A percentile compares a stretch with the other conserved stretches of the same genome.
These are phyloP conservation scores for Komagataella pastoris DNA, from an alignment of 805 yeast species.

Conservation along the genomic window DNA sequence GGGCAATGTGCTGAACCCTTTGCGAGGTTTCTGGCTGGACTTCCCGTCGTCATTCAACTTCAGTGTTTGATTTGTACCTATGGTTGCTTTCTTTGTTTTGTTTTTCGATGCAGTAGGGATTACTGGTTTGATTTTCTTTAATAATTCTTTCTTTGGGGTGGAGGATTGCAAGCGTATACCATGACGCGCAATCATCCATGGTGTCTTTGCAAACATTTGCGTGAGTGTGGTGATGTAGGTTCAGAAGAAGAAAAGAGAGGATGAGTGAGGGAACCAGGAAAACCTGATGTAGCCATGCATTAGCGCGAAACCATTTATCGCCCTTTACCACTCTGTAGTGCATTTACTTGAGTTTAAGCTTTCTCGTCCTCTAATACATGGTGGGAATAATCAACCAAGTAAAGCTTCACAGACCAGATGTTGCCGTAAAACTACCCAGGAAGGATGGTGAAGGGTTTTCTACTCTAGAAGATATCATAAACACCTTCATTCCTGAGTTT, in stretches of 20 bases:
- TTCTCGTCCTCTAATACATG: background rate
- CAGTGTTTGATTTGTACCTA: background rate
- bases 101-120: background rate
- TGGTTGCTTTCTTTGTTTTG: background rate
- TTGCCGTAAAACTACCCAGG: constrained; percentile 6
- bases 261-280: background rate
- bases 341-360: background rate
- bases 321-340: background rate
- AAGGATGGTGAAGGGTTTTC: constrained; percentile 3
- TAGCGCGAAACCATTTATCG: background rate
- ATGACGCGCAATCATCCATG: background rate
- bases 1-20: constrained; percentile 19
- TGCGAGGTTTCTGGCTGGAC: constrained; percentile 6
- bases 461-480: constrained; percentile 8
- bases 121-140: background rate
- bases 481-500: constrained; percentile 27
- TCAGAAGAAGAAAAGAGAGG: background rate
- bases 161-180: constrained; percentile 1
- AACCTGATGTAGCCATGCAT: background rate
- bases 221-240: background rate
- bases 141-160: background rate
- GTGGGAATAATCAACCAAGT: background rate
- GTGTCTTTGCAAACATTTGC: background rate
- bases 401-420: constrained; percentile 2
- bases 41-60: background rate